Conservation (phyloP, 108 stramenopile species). For the Ochromonas danica region DNA sequence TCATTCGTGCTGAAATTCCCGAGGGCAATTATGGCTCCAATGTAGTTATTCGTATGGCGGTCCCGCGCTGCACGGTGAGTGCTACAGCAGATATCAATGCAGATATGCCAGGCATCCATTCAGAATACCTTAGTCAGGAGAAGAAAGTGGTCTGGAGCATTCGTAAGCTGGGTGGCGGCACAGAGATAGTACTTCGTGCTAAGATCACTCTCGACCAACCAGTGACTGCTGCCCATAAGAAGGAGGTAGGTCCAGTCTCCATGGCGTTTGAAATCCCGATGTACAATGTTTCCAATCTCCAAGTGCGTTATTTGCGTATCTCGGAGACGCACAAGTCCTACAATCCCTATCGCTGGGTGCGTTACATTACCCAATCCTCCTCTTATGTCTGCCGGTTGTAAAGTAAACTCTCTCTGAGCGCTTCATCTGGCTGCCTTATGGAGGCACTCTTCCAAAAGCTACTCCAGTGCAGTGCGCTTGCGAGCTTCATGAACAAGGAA, state of each 20-base stretch:
- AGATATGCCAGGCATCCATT: slow-evolving; percentile 48
- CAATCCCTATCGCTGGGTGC: slow-evolving; percentile 98
- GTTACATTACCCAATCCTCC: slow-evolving; percentile 94
- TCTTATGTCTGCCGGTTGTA: slow-evolving; percentile 91
- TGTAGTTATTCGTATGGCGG: slow-evolving; percentile 78
- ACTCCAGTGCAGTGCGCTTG: too few relatives aligned
- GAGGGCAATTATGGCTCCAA: slow-evolving; percentile 92
- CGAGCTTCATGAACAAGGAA: too few relatives aligned
- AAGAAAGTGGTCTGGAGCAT: slow-evolving; percentile 88
- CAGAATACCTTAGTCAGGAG: slow-evolving; percentile 73
- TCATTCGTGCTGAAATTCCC: slow-evolving; percentile 93
- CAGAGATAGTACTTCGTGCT: slow-evolving; percentile 85
- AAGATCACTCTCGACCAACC: slow-evolving; percentile 72
- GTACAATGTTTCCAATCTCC: slow-evolving; percentile 96
- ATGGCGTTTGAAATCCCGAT: slow-evolving; percentile 98
- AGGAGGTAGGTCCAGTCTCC: slow-evolving; percentile 93
- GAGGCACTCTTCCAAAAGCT: too few relatives aligned
- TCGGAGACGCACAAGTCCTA: slow-evolving; percentile 90
- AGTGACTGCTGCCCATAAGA: slow-evolving; percentile 72
- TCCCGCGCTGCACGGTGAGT: slow-evolving; percentile 69
- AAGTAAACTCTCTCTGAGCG: too few relatives aligned
- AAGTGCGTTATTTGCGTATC: slow-evolving; percentile 94
- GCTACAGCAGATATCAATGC: slow-evolving; percentile 47
- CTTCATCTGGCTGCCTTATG: too few relatives aligned
- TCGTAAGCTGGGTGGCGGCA: slow-evolving; percentile 91